These are phyloP conservation scores for Pestalotiopsis sp. DNA, from an alignment of 2,329 filamentous ascomycete species.

Conservation along the genomic window DNA sequence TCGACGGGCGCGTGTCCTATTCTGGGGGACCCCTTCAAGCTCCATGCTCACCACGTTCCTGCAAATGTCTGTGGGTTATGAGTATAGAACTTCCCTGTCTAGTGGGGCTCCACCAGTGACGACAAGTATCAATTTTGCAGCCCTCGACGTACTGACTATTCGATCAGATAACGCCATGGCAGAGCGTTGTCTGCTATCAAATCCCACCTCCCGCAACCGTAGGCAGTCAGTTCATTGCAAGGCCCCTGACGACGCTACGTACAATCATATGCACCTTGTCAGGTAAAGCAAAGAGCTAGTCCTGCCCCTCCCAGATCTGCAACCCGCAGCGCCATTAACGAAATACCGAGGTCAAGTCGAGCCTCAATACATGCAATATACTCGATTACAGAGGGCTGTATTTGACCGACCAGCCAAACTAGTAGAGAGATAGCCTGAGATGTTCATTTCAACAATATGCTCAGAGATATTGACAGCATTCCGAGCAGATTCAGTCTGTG, in stretches of 20 bases:
- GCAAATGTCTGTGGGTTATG: neutral
- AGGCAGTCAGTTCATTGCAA: neutral
- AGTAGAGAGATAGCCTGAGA: too few relatives aligned
- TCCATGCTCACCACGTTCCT: conserved; percentile 6
- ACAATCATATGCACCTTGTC: neutral
- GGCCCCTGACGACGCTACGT: neutral
- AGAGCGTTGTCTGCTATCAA: neutral
- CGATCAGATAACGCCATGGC: neutral
- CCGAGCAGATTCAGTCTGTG: too few relatives aligned
- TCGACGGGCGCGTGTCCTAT: neutral
- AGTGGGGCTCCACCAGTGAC: neutral
- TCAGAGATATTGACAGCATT: too few relatives aligned
- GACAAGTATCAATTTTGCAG: neutral
- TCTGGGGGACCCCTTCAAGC: neutral
- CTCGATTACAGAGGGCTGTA: neutral
- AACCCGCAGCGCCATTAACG: neutral
- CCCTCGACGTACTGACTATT: neutral
- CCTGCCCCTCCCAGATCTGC: neutral
- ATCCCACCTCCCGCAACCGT: neutral
- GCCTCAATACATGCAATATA: neutral
- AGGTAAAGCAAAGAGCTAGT: conserved; percentile 1
- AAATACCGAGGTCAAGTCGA: neutral
- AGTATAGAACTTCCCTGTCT: neutral
- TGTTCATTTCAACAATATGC: too few relatives aligned
- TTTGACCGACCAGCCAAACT: too few relatives aligned